Evolutionary conservation across 108 stramenopile genomes (phyloP).

Genomic region (Parmales sp.): DNA sequence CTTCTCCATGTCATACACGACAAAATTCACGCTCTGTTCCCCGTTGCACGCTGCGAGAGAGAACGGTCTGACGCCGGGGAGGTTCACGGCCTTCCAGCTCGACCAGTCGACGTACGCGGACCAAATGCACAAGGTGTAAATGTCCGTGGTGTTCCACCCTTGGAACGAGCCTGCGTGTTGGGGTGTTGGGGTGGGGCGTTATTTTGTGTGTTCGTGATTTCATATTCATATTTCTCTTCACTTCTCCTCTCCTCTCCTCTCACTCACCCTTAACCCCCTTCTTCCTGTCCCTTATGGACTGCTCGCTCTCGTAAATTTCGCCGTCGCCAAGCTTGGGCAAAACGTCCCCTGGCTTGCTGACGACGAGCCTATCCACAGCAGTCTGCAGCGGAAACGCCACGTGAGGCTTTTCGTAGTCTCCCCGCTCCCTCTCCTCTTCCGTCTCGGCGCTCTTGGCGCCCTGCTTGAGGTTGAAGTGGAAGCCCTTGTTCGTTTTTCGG

Average conservation of each 20-base stretch:
- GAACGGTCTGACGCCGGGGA: conserved; percentile 74
- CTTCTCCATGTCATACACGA: conserved; percentile 33
- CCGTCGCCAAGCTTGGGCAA: conserved; percentile 55
- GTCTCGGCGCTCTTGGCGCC: not conserved
- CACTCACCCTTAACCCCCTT: conserved; percentile 41
- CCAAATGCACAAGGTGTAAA: conserved; percentile 72
- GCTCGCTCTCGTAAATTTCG: conserved; percentile 52
- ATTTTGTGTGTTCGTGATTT: no score
- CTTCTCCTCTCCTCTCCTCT: no score
- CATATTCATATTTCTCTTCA: no score
- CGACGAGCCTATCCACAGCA: conserved; percentile 71
- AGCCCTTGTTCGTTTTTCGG: conserved; percentile 61
- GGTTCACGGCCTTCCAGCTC: conserved; percentile 59
- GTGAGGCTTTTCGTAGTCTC: conserved; percentile 54
- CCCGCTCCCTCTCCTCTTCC: not conserved
- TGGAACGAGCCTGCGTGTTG: not conserved
- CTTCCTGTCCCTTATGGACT: conserved; percentile 51
- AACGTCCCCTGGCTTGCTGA: conserved; percentile 59
- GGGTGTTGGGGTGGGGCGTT: not conserved
- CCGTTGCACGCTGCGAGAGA: conserved; percentile 50
- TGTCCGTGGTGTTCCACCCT: conserved; percentile 60
- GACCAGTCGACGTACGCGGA: conserved; percentile 21
- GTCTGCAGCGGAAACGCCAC: conserved; percentile 70
- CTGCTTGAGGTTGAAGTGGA: conserved; percentile 41
- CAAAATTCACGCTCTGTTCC: conserved; percentile 52